Evolutionary conservation across 108 stramenopile species (phyloP).

Genomic region (Hondaea fermentalgiana): DNA sequence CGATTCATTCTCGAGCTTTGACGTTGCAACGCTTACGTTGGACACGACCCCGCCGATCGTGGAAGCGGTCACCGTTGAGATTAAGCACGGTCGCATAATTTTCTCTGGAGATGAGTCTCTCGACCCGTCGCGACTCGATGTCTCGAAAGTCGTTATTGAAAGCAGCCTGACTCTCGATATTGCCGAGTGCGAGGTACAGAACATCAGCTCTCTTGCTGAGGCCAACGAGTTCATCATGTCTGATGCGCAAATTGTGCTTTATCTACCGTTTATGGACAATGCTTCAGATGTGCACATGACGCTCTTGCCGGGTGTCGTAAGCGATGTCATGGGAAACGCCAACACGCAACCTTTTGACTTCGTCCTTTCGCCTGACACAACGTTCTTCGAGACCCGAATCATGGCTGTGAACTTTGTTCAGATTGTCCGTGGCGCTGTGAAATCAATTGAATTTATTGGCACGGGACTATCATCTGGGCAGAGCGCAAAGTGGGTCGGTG

Average conservation of each 20-base stretch:
- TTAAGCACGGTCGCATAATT: not conserved
- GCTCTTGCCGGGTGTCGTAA: not conserved
- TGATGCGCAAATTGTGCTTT: not conserved
- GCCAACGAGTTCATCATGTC: not conserved
- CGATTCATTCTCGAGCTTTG: not conserved
- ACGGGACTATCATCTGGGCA: not conserved
- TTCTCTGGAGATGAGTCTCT: not conserved
- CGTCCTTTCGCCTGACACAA: not conserved
- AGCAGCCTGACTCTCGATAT: not conserved
- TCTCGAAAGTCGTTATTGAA: not conserved
- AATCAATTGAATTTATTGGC: not conserved
- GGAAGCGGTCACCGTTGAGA: not conserved
- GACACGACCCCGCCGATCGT: not conserved
- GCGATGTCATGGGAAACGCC: not conserved
- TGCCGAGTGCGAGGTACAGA: not conserved
- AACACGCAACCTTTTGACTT: not conserved
- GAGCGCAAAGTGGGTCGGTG: not conserved
- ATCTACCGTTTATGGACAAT: not conserved
- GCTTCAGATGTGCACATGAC: not conserved
- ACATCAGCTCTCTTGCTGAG: not conserved
- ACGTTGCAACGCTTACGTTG: not conserved
- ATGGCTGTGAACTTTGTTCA: not conserved
- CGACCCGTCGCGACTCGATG: not conserved
- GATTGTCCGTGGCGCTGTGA: not conserved
- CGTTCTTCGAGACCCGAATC: not conserved